Evolutionary conservation across 2,329 filamentous ascomycete species (phyloP).

Genomic region (Aspergillus costaricaensis): DNA sequence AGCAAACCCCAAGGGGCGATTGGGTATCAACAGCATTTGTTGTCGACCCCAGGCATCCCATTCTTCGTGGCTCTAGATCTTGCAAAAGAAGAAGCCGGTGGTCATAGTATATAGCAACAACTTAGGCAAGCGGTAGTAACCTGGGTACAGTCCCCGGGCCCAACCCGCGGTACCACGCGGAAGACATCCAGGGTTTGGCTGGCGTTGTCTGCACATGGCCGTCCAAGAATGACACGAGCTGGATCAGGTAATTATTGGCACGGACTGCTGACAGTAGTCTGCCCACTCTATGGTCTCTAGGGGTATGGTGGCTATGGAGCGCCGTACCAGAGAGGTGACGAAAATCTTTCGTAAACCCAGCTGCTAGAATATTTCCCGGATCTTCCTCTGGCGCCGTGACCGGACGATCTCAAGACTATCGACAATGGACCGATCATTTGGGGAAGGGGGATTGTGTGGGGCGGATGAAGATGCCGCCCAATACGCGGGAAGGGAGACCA

Average conservation of each 20-base stretch:
- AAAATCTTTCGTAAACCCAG: background rate
- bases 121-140: background rate
- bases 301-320: background rate
- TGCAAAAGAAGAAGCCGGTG: background rate
- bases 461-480: background rate
- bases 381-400: constrained; percentile 7
- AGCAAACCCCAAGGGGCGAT: background rate
- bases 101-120: background rate
- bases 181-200: constrained; percentile 22
- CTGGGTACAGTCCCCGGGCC: constrained; percentile 10
- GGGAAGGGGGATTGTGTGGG: constrained; percentile 4
- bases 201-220: constrained; percentile 11
- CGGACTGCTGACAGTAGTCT: background rate
- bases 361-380: constrained; percentile 7
- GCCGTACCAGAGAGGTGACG: background rate
- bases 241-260: background rate
- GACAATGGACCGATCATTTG: constrained; percentile 12
- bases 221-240: constrained; percentile 3
- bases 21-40: background rate
- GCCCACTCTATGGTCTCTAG: too few relatives aligned
- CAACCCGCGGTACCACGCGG: constrained; percentile 22
- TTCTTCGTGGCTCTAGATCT: background rate
- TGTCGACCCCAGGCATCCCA: background rate
- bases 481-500: background rate
- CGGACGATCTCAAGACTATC: constrained; percentile 18